Evolutionary conservation across 169 alveolate species (phyloP).

Genomic region (Eimeria acervulina): DNA sequence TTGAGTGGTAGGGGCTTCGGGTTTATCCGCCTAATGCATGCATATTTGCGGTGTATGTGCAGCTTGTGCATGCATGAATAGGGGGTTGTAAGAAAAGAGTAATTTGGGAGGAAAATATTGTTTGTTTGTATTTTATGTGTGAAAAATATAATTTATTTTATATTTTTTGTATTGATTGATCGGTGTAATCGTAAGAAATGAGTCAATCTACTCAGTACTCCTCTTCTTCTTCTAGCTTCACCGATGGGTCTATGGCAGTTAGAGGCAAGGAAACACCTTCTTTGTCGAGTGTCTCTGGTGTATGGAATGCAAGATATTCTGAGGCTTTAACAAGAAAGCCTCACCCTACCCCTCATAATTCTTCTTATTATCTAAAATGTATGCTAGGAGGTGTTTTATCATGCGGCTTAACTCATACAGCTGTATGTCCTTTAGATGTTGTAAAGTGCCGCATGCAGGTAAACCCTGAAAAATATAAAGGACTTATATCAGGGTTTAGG

Average conservation of each 20-base stretch:
- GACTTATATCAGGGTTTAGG: conserved; percentile 90
- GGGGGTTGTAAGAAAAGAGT: neutral
- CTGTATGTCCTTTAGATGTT: conserved; percentile 97
- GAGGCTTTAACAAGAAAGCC: conserved; percentile 77
- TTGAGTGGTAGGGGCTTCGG: neutral
- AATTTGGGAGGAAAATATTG: too few relatives aligned
- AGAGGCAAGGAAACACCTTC: too few relatives aligned
- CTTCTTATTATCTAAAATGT: conserved; percentile 95
- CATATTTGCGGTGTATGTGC: neutral
- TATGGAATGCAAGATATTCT: conserved; percentile 78
- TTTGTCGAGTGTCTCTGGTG: too few relatives aligned
- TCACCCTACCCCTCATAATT: conserved; percentile 82
- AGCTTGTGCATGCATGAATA: neutral
- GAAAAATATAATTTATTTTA: too few relatives aligned
- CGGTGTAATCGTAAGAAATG: too few relatives aligned
- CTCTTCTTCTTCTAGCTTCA: too few relatives aligned
- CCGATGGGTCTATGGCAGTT: too few relatives aligned
- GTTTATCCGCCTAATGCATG: neutral
- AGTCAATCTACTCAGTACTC: too few relatives aligned
- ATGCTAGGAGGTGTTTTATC: conserved; percentile 98
- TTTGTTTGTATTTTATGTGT: too few relatives aligned
- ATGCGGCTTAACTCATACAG: conserved; percentile 98
- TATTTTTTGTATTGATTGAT: too few relatives aligned
- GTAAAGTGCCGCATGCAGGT: conserved; percentile 98
- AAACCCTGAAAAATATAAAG: conserved; percentile 92